Evolutionary conservation across 2,329 filamentous ascomycete species (phyloP).

Genomic region (Beauveria varroae): DNA sequence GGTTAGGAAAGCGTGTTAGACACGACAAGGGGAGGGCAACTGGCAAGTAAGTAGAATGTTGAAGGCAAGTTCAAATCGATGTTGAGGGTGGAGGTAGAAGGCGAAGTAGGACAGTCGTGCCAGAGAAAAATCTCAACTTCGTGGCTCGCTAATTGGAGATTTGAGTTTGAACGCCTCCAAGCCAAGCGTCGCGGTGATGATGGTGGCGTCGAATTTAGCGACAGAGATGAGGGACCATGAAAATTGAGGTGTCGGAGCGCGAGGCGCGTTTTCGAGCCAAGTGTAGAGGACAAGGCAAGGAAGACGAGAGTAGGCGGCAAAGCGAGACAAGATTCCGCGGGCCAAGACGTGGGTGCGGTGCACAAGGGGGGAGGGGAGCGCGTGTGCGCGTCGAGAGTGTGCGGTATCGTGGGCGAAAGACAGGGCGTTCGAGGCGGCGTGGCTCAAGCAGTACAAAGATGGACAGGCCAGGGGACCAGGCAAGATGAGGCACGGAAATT

Average conservation of each 20-base stretch:
- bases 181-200: not conserved
- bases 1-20: not conserved
- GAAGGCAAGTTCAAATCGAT: too few species aligned
- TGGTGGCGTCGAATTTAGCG: not conserved
- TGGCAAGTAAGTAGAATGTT: not conserved
- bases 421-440: not conserved
- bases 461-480: not conserved
- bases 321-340: not conserved
- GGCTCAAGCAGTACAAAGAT: too few species aligned
- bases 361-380: not conserved
- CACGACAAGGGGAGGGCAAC: not conserved
- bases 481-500: conserved; percentile 1
- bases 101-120: too few species aligned
- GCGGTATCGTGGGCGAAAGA: not conserved
- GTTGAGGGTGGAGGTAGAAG: too few species aligned
- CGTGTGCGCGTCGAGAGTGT: not conserved
- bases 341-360: not conserved
- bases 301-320: not conserved
- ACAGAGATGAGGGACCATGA: not conserved
- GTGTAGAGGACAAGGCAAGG: not conserved
- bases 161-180: not conserved
- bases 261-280: not conserved
- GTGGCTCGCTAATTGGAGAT: not conserved
- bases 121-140: not conserved
- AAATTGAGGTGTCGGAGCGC: not conserved